These are phyloP conservation scores for Xylariaceae sp. DNA, from an alignment of 2,329 filamentous ascomycete species.

Conservation along the genomic window DNA sequence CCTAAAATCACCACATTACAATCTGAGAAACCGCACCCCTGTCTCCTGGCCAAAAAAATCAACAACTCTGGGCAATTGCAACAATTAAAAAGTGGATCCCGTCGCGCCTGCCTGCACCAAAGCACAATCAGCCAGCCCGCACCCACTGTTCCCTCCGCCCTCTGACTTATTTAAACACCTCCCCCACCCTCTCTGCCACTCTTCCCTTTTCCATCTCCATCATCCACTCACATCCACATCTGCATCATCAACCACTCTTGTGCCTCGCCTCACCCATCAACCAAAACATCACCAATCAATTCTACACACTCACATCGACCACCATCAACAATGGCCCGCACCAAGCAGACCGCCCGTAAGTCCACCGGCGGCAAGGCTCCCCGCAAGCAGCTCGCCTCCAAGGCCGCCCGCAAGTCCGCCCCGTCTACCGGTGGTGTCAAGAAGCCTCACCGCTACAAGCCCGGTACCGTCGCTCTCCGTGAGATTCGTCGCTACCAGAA, in stretches of 20 bases:
- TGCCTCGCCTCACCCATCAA: constrained; percentile 21
- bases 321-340: constrained; percentile 53
- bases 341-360: constrained; percentile 69
- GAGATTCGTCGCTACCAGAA: constrained; percentile 99
- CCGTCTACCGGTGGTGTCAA: constrained; percentile 96
- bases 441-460: constrained; percentile 90
- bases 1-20: constrained; percentile 28
- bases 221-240: constrained; percentile 25
- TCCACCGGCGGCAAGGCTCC: constrained; percentile 75
- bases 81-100: constrained; percentile 3
- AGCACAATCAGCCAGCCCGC: constrained; percentile 28
- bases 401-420: constrained; percentile 97
- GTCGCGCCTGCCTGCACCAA: constrained; percentile 6
- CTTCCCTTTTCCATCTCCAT: constrained; percentile 26
- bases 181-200: constrained; percentile 29
- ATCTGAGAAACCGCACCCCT: constrained; percentile 31
- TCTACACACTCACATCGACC: constrained; percentile 25
- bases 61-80: background rate
- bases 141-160: constrained; percentile 9
- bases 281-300: constrained; percentile 26
- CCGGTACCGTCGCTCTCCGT: constrained; percentile 92
- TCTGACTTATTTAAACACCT: constrained; percentile 30
- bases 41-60: constrained; percentile 29
- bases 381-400: constrained; percentile 97
- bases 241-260: constrained; percentile 30